A percentile compares a stretch with the other conserved stretches of the same genome.
Evolutionary conservation across 1,284 basidiomycete genomes (phyloP).

Genomic region (Inonotus hispidus): DNA sequence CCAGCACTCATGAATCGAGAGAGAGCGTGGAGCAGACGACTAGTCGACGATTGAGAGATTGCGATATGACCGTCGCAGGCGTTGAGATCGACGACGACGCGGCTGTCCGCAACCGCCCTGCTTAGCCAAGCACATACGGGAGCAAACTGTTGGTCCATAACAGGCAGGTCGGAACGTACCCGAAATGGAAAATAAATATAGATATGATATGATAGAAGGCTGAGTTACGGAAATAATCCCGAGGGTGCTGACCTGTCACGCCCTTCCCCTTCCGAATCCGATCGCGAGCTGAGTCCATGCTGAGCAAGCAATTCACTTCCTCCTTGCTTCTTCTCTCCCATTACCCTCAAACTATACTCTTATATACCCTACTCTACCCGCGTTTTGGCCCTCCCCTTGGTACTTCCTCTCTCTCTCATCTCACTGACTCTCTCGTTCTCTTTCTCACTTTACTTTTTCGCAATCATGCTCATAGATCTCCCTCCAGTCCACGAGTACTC

Average conservation of each 20-base stretch:
- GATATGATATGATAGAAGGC: background rate
- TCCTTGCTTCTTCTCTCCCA: too few species aligned
- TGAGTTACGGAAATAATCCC: too few species aligned
- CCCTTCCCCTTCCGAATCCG: too few species aligned
- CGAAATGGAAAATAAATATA: background rate
- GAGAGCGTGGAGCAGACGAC: background rate
- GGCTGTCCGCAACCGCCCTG: too few species aligned
- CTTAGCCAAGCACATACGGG: too few species aligned
- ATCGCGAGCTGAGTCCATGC: background rate
- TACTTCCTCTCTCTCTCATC: background rate
- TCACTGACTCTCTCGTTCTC: background rate
- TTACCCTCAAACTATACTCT: background rate
- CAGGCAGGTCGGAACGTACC: background rate
- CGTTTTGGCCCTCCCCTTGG: background rate
- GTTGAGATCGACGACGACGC: background rate
- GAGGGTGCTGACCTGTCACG: background rate
- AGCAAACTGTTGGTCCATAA: too few species aligned
- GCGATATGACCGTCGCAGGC: background rate
- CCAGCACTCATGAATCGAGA: background rate
- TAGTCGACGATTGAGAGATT: background rate
- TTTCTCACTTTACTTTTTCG: background rate
- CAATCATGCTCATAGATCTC: slow-evolving; percentile 16
- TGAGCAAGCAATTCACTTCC: background rate
- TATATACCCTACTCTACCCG: background rate
- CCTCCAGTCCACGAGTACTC: slow-evolving; percentile 9